A percentile compares a stretch with the other conserved stretches of the same genome.
Evolutionary conservation across 2,329 filamentous ascomycete genomes (phyloP).

Genomic region (Alternaria alternata): DNA sequence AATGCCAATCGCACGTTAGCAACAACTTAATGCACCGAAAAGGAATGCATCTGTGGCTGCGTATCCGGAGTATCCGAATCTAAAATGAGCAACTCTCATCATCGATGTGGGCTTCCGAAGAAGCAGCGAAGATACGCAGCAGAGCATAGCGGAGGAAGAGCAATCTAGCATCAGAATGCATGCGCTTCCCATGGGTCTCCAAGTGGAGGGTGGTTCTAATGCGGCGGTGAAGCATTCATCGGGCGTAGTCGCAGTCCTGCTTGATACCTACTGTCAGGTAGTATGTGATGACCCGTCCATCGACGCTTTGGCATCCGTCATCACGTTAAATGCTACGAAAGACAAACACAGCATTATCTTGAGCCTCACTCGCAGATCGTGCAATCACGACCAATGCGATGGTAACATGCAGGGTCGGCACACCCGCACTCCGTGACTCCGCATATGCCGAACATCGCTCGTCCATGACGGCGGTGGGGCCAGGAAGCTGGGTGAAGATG

Average conservation of each 20-base stretch:
- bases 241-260: neutral
- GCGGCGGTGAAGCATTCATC: neutral
- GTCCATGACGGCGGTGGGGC: conserved; percentile 14
- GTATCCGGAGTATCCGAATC: neutral
- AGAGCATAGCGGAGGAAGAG: conserved; percentile 54
- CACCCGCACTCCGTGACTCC: neutral
- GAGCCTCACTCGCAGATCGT: neutral
- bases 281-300: neutral
- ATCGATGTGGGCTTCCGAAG: conserved; percentile 65
- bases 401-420: neutral
- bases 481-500: neutral
- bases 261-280: neutral
- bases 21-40: conserved; percentile 55
- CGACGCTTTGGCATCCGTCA: neutral
- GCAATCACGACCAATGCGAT: neutral
- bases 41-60: neutral
- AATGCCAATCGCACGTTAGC: conserved; percentile 25
- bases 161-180: conserved; percentile 60
- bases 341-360: conserved; percentile 26
- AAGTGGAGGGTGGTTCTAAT: neutral
- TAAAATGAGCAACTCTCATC: conserved; percentile 61
- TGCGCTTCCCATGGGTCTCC: neutral
- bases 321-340: neutral
- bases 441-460: conserved; percentile 1
- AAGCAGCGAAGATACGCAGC: conserved; percentile 51